Evolutionary conservation across 225 moss, liverwort and hornwort genomes (phyloP), one percentile per base, ranked within the genome.

Genomic region (Bryoerythrophyllum caledonicum): DNA sequence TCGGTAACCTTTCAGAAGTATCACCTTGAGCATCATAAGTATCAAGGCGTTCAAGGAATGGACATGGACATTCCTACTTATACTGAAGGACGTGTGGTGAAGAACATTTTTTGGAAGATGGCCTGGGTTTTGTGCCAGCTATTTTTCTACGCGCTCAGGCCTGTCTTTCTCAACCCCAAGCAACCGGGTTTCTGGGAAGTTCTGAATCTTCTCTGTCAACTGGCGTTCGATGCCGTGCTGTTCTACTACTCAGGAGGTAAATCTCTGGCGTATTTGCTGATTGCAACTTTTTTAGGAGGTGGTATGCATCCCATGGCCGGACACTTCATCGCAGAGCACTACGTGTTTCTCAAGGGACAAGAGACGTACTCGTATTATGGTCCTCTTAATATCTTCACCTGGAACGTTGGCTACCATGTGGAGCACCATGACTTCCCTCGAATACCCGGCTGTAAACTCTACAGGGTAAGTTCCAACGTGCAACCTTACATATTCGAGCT

Each of bases 371-470:
- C 97, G 3, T 99, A 99, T 60, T 99, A 99, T 28, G 97, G 97
- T 27, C 93, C 93, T 28, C 80, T 99, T 19, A 99, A 99, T 73
- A 44, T 89, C 35, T 35, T 99, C 65, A 85, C 94, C 15, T 97
- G 97, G 97, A 94, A 99, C 65, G 97, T 99, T 57, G 97, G 97
- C 63, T 99, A 99, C 74, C 97, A 99, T 76, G 93, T 93, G 57
- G 97, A 99, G 83, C 97, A 99, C 70, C 97, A 99, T 74, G 97
- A 99, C 70, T 99, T 99, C 32, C 97, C 97, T 19, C 90, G 97
- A 77, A 93, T 99, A 65, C 91, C 97, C 61, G 94, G 97, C 57
- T 87, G 87, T 67, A 86, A 89, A 78, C 91, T 99, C 37, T 80
- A 89, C 72, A 81, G 77, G 83, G 88, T 81, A 69, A 74, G 74